phyloP scores from a whole-genome alignment of 1,139 yeast species.

The Hansenula anomala region DNA sequence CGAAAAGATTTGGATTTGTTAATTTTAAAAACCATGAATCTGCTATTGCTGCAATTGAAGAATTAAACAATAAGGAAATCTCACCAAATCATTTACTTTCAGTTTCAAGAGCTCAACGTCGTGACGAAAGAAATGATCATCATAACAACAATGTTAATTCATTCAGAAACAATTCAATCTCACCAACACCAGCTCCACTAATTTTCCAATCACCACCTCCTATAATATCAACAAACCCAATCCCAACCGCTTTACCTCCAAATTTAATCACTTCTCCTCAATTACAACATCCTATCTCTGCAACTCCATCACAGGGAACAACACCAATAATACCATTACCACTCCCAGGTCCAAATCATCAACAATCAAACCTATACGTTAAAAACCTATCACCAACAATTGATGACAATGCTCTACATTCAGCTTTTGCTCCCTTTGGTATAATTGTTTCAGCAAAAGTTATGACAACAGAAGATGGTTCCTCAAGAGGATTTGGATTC shows the following conservation, averaged over 20 bases:
- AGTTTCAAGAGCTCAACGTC: constrained; percentile 34
- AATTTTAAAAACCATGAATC: constrained; percentile 31
- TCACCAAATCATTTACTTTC: constrained; percentile 21
- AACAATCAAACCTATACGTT: constrained; percentile 57
- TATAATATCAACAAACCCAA: background rate
- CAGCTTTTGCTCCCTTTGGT: constrained; percentile 34
- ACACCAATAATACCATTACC: constrained; percentile 29
- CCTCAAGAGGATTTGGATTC: constrained; percentile 45
- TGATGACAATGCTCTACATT: constrained; percentile 28
- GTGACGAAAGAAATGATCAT: constrained; percentile 25
- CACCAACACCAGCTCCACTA: constrained; percentile 5
- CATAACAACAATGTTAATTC: background rate
- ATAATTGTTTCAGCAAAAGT: constrained; percentile 41
- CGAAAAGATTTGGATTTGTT: constrained; percentile 33
- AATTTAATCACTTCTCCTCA: background rate
- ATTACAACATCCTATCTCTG: too few relatives aligned
- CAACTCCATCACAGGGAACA: background rate
- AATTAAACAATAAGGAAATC: constrained; percentile 27
- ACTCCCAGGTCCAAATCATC: constrained; percentile 35
- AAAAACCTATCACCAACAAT: constrained; percentile 44
- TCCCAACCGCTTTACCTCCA: background rate
- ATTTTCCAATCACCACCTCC: constrained; percentile 1
- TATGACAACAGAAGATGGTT: constrained; percentile 38
- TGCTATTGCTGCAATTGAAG: constrained; percentile 28
- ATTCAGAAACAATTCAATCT: background rate